Evolutionary conservation across 2,329 filamentous ascomycete species (phyloP).

Genomic region (Aspergillus alliaceus): DNA sequence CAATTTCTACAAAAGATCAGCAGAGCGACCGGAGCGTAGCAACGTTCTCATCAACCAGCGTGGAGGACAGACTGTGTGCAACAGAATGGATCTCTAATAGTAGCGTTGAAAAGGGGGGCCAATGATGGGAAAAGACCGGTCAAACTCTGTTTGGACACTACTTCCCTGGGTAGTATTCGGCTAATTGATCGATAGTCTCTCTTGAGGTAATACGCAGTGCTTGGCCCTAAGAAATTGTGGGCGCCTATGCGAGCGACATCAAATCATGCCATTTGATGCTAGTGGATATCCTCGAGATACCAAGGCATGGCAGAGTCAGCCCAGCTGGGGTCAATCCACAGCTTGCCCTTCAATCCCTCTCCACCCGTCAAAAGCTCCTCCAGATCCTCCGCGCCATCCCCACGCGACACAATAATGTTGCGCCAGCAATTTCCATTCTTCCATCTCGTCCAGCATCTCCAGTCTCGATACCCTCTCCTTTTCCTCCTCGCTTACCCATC

Average conservation of each 20-base stretch:
- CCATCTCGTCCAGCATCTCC: slow-evolving; percentile 90
- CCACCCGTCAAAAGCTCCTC: slow-evolving; percentile 38
- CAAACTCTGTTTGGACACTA: not conserved
- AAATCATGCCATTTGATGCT: not conserved
- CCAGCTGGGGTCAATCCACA: not conserved
- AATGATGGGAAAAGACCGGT: not conserved
- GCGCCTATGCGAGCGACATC: not conserved
- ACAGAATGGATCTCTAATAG: not conserved
- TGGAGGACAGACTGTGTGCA: not conserved
- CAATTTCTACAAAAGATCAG: not conserved
- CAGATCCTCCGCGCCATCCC: slow-evolving; percentile 65
- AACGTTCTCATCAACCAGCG: not conserved
- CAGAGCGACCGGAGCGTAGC: not conserved
- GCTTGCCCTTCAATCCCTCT: slow-evolving; percentile 30
- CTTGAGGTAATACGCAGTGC: not conserved
- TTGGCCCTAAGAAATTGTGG: not conserved
- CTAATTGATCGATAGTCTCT: not conserved
- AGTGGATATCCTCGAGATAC: not conserved
- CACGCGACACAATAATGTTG: slow-evolving; percentile 88
- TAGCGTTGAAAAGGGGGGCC: not conserved
- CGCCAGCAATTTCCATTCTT: slow-evolving; percentile 87
- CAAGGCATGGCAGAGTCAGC: not conserved
- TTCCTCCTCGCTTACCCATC: slow-evolving; percentile 70
- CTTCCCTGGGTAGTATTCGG: not conserved
- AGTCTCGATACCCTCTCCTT: slow-evolving; percentile 75